Conservation (phyloP, 176 grass and related monocot genomes). For the Melocanna baccifera region DNA sequence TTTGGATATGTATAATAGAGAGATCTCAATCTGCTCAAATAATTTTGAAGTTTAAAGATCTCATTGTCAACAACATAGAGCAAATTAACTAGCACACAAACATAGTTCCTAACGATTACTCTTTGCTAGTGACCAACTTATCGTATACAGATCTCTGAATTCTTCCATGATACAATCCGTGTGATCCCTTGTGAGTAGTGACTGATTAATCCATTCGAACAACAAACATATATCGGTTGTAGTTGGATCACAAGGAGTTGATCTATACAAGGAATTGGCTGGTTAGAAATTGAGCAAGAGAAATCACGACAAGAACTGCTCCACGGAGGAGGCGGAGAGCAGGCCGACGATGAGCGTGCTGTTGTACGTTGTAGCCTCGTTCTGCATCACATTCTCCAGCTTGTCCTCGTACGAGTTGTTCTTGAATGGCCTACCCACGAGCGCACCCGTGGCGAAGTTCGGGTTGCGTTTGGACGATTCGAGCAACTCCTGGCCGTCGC, state of each 20-base stretch:
- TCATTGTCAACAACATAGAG: no score
- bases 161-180: not conserved
- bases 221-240: not conserved
- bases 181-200: not conserved
- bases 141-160: not conserved
- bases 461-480: slow-evolving; percentile 41
- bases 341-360: slow-evolving; percentile 60
- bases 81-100: not conserved
- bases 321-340: slow-evolving; percentile 50
- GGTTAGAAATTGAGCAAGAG: not conserved
- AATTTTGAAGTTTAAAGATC: no score
- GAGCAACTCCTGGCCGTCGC: slow-evolving; percentile 61
- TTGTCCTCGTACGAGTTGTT: slow-evolving; percentile 57
- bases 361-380: slow-evolving; percentile 66
- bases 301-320: slow-evolving; percentile 30
- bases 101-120: no score
- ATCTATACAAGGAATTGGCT: not conserved
- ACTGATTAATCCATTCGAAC: not conserved
- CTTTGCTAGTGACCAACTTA: no score
- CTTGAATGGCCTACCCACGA: slow-evolving; percentile 67
- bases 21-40: no score
- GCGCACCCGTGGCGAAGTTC: slow-evolving; percentile 58
- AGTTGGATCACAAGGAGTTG: not conserved
- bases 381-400: slow-evolving; percentile 56
- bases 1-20: no score